A percentile compares a stretch with the other conserved stretches of the same genome.
phyloP scores from a whole-genome alignment of 2,329 filamentous ascomycete genomes.

The Cladosporium austrohemisphaericum region DNA sequence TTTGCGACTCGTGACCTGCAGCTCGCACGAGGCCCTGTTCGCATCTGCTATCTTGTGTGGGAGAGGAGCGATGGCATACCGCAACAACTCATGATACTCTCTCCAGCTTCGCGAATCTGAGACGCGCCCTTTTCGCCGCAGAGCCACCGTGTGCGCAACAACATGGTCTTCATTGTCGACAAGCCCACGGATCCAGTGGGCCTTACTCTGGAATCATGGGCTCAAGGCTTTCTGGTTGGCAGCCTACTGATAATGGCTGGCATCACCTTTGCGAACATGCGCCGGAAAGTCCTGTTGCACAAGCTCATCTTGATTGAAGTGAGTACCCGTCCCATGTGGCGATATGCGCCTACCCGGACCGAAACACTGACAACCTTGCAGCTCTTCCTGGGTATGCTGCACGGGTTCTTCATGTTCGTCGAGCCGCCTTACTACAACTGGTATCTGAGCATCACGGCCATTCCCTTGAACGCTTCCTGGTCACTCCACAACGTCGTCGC shows the following conservation, averaged over 20 bases:
- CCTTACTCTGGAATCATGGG: conserved; percentile 32
- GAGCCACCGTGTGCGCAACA: conserved; percentile 5
- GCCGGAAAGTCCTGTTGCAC: conserved; percentile 45
- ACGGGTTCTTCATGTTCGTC: conserved; percentile 58
- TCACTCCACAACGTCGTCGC: conserved; percentile 63
- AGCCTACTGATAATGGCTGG: conserved; percentile 47
- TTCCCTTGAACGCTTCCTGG: conserved; percentile 61
- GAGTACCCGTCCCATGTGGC: conserved; percentile 15
- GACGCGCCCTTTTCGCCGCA: conserved; percentile 9
- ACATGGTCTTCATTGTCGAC: conserved; percentile 25
- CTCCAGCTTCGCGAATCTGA: conserved; percentile 1
- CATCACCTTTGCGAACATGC: conserved; percentile 49
- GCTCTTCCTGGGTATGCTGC: conserved; percentile 55
- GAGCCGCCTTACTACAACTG: conserved; percentile 56
- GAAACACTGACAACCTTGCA: conserved; percentile 25
- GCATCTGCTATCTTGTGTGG: background rate
- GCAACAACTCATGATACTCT: background rate
- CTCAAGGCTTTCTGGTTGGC: conserved; percentile 33
- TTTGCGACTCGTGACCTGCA: background rate
- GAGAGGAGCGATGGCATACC: conserved; percentile 3
- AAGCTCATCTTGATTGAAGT: conserved; percentile 51
- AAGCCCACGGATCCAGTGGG: conserved; percentile 26
- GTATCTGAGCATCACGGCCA: conserved; percentile 60
- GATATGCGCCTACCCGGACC: background rate
- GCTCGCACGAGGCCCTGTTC: background rate